phyloP scores from a whole-genome alignment of 2,329 filamentous ascomycete genomes.

The Fusarium foetens region DNA sequence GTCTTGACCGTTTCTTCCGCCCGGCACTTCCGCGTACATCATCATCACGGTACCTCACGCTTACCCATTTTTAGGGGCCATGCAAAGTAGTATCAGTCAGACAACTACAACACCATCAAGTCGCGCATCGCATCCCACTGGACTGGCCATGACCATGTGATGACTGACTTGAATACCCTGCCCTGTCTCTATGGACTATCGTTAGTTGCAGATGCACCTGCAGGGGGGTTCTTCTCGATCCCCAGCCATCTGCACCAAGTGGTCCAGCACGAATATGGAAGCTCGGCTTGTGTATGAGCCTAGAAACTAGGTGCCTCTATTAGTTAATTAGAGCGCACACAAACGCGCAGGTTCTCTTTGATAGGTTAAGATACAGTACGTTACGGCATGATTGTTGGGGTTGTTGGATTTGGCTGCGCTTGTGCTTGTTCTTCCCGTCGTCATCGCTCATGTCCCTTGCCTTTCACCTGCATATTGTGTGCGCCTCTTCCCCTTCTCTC shows the following conservation, averaged over 20 bases:
- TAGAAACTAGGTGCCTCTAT: slow-evolving; percentile 16
- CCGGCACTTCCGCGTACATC: slow-evolving; percentile 20
- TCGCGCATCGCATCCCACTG: slow-evolving; percentile 28
- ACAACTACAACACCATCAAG: slow-evolving; percentile 35
- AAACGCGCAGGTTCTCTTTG: slow-evolving; percentile 3
- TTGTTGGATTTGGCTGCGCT: slow-evolving; percentile 37
- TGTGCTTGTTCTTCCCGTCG: slow-evolving; percentile 29
- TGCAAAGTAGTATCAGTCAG: slow-evolving; percentile 27
- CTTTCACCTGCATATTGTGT: slow-evolving; percentile 31
- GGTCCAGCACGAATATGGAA: slow-evolving; percentile 41
- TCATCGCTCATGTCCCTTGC: slow-evolving; percentile 36
- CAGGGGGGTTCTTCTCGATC: slow-evolving; percentile 30
- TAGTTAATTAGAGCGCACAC: slow-evolving; percentile 34
- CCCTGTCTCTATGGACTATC: slow-evolving; percentile 18
- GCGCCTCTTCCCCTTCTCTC: slow-evolving; percentile 33
- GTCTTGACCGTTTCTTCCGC: slow-evolving; percentile 21
- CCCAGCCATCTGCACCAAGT: slow-evolving; percentile 45
- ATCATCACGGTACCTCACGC: not conserved
- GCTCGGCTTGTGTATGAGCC: slow-evolving; percentile 33
- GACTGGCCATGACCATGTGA: slow-evolving; percentile 40
- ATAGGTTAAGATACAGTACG: not conserved
- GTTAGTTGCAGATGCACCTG: slow-evolving; percentile 43
- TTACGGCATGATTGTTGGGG: slow-evolving; percentile 1
- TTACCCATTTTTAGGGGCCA: slow-evolving; percentile 17
- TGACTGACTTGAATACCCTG: slow-evolving; percentile 16